phyloP scores from a whole-genome alignment of 1,284 basidiomycete species.

The Cryptococcus wingfieldii region DNA sequence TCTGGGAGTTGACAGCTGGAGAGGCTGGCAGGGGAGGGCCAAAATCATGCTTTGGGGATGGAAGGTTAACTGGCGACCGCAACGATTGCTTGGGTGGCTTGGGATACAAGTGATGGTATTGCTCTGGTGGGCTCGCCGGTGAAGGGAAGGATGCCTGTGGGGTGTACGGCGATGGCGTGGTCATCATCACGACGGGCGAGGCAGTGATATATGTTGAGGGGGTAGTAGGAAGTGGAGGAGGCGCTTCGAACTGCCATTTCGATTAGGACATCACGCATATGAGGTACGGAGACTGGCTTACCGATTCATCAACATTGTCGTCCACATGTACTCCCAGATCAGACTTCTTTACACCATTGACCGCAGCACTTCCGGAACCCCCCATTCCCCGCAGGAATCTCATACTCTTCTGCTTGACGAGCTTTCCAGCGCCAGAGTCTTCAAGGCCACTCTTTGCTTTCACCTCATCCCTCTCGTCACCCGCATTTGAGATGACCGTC shows the following conservation, averaged over 20 bases:
- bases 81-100: background rate
- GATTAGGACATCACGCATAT: background rate
- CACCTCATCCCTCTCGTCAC: too few species aligned
- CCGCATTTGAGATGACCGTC: too few species aligned
- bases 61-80: constrained; percentile 14
- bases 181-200: constrained; percentile 15
- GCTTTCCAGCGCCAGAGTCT: background rate
- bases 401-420: constrained; percentile 30
- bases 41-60: constrained; percentile 11
- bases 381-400: constrained; percentile 22
- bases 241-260: constrained; percentile 19
- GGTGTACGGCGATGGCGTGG: background rate
- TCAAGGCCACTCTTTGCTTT: constrained; percentile 4
- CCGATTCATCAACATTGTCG: constrained; percentile 17
- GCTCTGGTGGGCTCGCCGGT: background rate
- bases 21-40: constrained; percentile 2
- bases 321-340: constrained; percentile 25
- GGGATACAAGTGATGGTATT: too few species aligned
- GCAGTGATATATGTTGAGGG: constrained; percentile 24
- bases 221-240: constrained; percentile 24
- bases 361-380: too few species aligned
- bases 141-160: constrained; percentile 2
- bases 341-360: constrained; percentile 19
- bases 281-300: constrained; percentile 6
- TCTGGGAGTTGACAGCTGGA: background rate